phyloP scores from a whole-genome alignment of 139 green algal species.

The Chlorella sp. region DNA sequence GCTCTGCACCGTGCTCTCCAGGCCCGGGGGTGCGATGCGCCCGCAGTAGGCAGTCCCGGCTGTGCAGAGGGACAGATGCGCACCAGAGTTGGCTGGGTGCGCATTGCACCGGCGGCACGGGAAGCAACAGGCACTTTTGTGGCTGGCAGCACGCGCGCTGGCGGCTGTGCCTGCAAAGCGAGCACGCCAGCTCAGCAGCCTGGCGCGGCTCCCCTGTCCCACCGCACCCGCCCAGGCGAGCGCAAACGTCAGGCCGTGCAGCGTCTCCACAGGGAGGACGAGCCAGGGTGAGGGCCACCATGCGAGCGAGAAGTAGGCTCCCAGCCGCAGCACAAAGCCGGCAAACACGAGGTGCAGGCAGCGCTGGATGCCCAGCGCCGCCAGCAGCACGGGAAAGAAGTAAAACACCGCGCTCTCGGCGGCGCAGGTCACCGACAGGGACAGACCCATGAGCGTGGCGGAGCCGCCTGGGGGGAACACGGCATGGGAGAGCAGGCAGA shows the following conservation, averaged over 20 bases:
- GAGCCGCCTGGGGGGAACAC: constrained; percentile 30
- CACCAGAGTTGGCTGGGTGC: background rate
- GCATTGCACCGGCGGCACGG: too few species aligned
- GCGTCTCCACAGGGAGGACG: constrained; percentile 44
- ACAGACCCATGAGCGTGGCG: constrained; percentile 39
- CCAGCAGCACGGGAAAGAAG: constrained; percentile 17
- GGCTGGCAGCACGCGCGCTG: too few species aligned
- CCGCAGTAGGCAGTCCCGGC: constrained; percentile 36
- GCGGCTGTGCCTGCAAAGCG: too few species aligned
- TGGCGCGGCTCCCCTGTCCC: background rate
- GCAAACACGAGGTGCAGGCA: constrained; percentile 41
- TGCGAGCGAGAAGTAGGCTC: constrained; percentile 25
- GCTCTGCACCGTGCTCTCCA: constrained; percentile 43
- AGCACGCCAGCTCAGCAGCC: background rate
- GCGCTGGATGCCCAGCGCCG: constrained; percentile 22
- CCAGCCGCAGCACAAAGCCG: constrained; percentile 45
- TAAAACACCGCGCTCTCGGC: constrained; percentile 44
- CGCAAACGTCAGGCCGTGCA: constrained; percentile 57
- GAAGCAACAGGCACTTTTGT: too few species aligned
- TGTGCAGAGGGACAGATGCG: background rate
- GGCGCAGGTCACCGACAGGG: constrained; percentile 38
- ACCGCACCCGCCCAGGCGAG: constrained; percentile 39
- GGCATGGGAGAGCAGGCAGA: too few species aligned
- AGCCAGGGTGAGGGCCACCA: constrained; percentile 31
- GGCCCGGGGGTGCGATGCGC: constrained; percentile 34